Evolutionary conservation across 768 basidiomycete genomes (phyloP).

Genomic region (Xerocomellus amylosporus): DNA sequence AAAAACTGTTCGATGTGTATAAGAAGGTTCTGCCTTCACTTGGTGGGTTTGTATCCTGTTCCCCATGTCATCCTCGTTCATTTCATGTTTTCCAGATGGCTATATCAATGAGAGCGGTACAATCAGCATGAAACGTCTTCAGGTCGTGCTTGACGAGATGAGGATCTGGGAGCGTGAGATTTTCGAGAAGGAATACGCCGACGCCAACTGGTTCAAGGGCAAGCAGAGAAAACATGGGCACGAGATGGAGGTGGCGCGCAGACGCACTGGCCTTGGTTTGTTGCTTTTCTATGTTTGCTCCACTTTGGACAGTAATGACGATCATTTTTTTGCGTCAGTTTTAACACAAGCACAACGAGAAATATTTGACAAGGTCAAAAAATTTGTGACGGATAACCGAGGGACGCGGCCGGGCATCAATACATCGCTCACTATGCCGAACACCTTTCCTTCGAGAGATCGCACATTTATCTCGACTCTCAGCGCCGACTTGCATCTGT

Average conservation of each 20-base stretch:
- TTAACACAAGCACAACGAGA: constrained; percentile 71
- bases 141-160: constrained; percentile 87
- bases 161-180: constrained; percentile 82
- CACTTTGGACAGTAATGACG: background rate
- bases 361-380: constrained; percentile 76
- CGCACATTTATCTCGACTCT: constrained; percentile 75
- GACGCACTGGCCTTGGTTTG: constrained; percentile 63
- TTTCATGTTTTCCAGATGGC: constrained; percentile 53
- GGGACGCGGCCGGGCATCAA: constrained; percentile 27
- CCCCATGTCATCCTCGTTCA: background rate
- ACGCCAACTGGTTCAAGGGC: constrained; percentile 91
- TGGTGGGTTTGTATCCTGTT: constrained; percentile 39
- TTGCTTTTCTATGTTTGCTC: constrained; percentile 5
- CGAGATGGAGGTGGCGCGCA: constrained; percentile 60
- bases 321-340: constrained; percentile 38
- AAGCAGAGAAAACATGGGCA: constrained; percentile 77
- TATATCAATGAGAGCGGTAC: constrained; percentile 90
- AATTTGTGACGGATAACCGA: constrained; percentile 60
- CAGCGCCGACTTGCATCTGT: constrained; percentile 73
- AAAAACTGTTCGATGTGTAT: constrained; percentile 92
- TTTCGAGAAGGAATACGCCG: constrained; percentile 89
- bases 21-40: constrained; percentile 83
- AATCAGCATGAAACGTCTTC: constrained; percentile 77
- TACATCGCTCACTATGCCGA: constrained; percentile 62
- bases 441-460: constrained; percentile 78